These are phyloP conservation scores for Mycosphaerella arachidis DNA, from an alignment of 2,329 filamentous ascomycete genomes.

Conservation along the genomic window DNA sequence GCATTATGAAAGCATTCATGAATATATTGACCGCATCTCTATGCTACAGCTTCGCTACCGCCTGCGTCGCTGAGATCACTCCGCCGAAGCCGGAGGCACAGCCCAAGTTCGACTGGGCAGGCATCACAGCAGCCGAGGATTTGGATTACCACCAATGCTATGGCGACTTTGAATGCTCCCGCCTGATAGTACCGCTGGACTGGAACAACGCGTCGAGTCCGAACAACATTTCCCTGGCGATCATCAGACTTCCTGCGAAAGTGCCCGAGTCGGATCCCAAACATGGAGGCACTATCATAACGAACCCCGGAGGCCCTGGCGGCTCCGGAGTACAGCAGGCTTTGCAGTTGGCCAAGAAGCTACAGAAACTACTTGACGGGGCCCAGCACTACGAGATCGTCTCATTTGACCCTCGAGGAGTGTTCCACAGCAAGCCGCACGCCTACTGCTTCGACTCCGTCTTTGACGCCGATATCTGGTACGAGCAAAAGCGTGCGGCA, in stretches of 20 bases:
- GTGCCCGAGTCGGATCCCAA: slow-evolving; percentile 36
- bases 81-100: neutral
- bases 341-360: slow-evolving; percentile 13
- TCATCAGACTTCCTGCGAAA: slow-evolving; percentile 43
- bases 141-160: slow-evolving; percentile 35
- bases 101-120: slow-evolving; percentile 14
- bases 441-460: slow-evolving; percentile 32
- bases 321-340: slow-evolving; percentile 32
- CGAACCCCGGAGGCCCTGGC: slow-evolving; percentile 41
- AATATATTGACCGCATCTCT: neutral
- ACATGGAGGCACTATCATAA: slow-evolving; percentile 39
- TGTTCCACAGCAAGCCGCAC: slow-evolving; percentile 35
- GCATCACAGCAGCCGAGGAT: slow-evolving; percentile 8
- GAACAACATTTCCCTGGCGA: slow-evolving; percentile 37
- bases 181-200: slow-evolving; percentile 45
- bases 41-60: neutral
- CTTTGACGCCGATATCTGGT: slow-evolving; percentile 28
- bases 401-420: slow-evolving; percentile 44
- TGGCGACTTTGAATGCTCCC: slow-evolving; percentile 45
- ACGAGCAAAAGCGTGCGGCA: slow-evolving; percentile 27
- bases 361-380: slow-evolving; percentile 15
- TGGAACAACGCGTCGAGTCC: slow-evolving; percentile 21
- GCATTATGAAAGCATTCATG: neutral
- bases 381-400: slow-evolving; percentile 41
- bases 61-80: neutral